Evolutionary conservation across 345 rosid species (phyloP).

Genomic region (Combretum micranthum): DNA sequence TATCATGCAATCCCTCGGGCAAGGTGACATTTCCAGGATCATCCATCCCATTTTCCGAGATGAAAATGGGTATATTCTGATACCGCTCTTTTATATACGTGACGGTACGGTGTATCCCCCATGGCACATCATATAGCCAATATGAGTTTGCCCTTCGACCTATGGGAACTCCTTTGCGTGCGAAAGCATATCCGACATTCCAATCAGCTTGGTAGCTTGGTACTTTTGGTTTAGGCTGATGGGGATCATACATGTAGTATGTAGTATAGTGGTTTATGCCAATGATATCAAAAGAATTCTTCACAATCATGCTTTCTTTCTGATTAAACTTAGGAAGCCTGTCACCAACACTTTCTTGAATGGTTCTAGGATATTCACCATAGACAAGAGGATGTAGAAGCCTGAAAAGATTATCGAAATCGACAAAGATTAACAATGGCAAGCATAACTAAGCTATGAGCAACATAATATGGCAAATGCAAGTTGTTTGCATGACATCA

Average conservation of each 20-base stretch:
- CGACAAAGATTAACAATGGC: background rate
- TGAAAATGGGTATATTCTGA: conserved; percentile 30
- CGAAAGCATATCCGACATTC: conserved; percentile 31
- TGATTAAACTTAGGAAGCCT: conserved; percentile 47
- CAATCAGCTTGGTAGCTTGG: conserved; percentile 42
- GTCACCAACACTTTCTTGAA: conserved; percentile 35
- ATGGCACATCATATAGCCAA: conserved; percentile 66
- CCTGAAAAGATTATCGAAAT: conserved; percentile 20
- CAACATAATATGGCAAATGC: background rate
- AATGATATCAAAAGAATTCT: conserved; percentile 37
- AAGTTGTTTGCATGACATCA: background rate
- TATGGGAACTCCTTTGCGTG: no score
- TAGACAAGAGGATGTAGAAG: conserved; percentile 55
- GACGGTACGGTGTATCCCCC: conserved; percentile 51
- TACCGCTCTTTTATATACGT: conserved; percentile 49
- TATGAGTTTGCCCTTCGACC: conserved; percentile 43
- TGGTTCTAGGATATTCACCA: conserved; percentile 60
- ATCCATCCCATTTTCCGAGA: conserved; percentile 69
- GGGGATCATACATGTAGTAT: conserved; percentile 30
- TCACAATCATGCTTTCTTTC: conserved; percentile 35
- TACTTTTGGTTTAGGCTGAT: conserved; percentile 14
- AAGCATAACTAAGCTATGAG: background rate
- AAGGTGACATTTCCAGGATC: conserved; percentile 36
- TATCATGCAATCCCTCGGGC: conserved; percentile 31
- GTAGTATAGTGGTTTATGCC: conserved; percentile 57